Conservation (phyloP, 2,329 filamentous ascomycete species). For the Thelonectria discophora region DNA sequence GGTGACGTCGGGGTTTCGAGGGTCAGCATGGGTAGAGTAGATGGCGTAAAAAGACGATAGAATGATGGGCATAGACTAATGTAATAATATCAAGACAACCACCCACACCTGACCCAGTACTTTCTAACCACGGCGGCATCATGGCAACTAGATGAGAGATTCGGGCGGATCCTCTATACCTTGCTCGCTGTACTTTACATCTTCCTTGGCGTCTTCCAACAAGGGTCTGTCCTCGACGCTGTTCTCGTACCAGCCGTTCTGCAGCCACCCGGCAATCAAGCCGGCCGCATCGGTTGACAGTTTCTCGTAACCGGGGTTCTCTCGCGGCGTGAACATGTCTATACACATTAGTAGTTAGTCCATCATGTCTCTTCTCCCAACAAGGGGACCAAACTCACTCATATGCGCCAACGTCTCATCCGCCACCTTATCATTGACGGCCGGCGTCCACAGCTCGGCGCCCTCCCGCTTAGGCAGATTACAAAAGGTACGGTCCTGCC, state of each 20-base stretch:
- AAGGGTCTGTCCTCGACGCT: constrained; percentile 51
- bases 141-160: neutral
- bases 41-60: neutral
- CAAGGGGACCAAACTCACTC: constrained; percentile 54
- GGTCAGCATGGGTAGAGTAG: neutral
- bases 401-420: constrained; percentile 87
- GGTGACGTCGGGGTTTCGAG: neutral
- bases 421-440: constrained; percentile 78
- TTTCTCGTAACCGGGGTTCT: constrained; percentile 77
- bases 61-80: constrained; percentile 5
- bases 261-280: constrained; percentile 71
- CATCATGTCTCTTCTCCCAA: neutral
- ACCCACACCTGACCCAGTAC: neutral
- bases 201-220: constrained; percentile 28
- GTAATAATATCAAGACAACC: constrained; percentile 18
- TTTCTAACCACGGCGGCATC: neutral
- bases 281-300: constrained; percentile 72
- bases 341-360: constrained; percentile 23
- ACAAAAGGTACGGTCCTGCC: constrained; percentile 86
- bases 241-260: constrained; percentile 72
- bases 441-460: constrained; percentile 70
- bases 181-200: neutral
- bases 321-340: constrained; percentile 77
- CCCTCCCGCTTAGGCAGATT: constrained; percentile 71
- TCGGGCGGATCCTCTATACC: neutral